phyloP scores from a whole-genome alignment of 345 rosid species.

The Linum tenue region DNA sequence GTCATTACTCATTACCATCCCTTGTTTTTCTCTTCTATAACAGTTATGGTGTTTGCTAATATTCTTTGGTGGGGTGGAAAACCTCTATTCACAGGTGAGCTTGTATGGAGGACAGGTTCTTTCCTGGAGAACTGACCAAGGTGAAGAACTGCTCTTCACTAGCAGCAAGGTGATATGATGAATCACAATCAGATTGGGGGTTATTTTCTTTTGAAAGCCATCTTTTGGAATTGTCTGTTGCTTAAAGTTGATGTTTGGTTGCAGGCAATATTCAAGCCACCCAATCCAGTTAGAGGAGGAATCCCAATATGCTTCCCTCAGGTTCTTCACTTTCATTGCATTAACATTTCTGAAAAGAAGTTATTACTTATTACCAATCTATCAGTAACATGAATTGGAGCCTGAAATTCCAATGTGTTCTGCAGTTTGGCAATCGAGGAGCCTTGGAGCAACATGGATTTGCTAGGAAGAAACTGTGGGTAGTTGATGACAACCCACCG shows the following conservation, averaged over 20 bases:
- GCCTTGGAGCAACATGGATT: constrained; percentile 83
- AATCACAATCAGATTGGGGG: neutral
- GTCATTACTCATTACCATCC: constrained; percentile 1
- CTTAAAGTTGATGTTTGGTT: constrained; percentile 1
- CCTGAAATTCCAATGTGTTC: neutral
- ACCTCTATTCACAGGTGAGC: constrained; percentile 52
- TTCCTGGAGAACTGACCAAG: constrained; percentile 82
- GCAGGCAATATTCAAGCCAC: constrained; percentile 77
- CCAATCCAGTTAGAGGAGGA: constrained; percentile 77
- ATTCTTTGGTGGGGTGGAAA: neutral
- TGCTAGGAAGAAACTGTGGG: constrained; percentile 85
- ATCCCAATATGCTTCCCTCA: constrained; percentile 94
- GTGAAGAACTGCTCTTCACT: constrained; percentile 74
- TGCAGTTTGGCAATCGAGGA: constrained; percentile 78
- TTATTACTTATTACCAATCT: constrained; percentile 7
- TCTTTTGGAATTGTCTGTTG: neutral
- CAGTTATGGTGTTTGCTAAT: neutral
- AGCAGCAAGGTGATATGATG: constrained; percentile 54
- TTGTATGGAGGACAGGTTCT: constrained; percentile 90
- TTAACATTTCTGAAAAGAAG: constrained; percentile 1
- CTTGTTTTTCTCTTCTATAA: neutral
- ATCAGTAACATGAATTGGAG: neutral
- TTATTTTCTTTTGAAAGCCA: neutral
- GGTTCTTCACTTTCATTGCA: constrained; percentile 29
- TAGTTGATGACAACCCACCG: constrained; percentile 65